phyloP scores from a whole-genome alignment of 1,284 basidiomycete species.

The Moniliophthora roreri region DNA sequence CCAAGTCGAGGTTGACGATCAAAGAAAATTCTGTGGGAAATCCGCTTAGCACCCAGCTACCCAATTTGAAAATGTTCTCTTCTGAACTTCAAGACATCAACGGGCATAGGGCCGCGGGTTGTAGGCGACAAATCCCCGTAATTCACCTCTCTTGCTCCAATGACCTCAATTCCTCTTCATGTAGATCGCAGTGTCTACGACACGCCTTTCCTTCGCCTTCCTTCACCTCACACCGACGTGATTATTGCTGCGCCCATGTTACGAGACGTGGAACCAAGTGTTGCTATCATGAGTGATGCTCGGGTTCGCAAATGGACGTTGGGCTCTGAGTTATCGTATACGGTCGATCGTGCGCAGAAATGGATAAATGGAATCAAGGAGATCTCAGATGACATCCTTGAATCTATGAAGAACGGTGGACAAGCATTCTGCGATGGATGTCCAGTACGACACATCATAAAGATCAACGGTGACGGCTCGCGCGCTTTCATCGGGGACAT shows the following conservation, averaged over 20 bases:
- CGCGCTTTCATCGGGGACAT: constrained; percentile 48
- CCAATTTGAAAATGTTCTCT: too few relatives aligned
- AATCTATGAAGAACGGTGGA: not conserved
- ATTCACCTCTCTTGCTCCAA: too few relatives aligned
- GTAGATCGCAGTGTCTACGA: not conserved
- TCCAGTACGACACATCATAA: constrained; percentile 45
- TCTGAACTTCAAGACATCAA: too few relatives aligned
- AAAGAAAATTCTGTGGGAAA: too few relatives aligned
- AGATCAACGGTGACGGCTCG: constrained; percentile 46
- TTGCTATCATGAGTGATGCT: constrained; percentile 12
- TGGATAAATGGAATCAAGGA: constrained; percentile 5
- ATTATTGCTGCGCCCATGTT: constrained; percentile 16
- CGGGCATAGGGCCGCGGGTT: too few relatives aligned
- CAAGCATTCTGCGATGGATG: constrained; percentile 31
- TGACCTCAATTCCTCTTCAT: too few relatives aligned
- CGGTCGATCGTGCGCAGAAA: not conserved
- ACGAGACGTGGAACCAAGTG: constrained; percentile 8
- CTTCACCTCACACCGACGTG: constrained; percentile 11
- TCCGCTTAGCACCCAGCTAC: too few relatives aligned
- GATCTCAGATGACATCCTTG: not conserved
- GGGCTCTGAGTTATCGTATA: not conserved
- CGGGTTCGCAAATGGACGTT: constrained; percentile 12
- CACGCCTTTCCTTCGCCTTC: constrained; percentile 13
- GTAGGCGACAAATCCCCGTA: too few relatives aligned
- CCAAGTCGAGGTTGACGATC: too few relatives aligned